Base-by-base conservation (phyloP, 2,329 filamentous ascomycete species). In the Epichloe elymi region DNA sequence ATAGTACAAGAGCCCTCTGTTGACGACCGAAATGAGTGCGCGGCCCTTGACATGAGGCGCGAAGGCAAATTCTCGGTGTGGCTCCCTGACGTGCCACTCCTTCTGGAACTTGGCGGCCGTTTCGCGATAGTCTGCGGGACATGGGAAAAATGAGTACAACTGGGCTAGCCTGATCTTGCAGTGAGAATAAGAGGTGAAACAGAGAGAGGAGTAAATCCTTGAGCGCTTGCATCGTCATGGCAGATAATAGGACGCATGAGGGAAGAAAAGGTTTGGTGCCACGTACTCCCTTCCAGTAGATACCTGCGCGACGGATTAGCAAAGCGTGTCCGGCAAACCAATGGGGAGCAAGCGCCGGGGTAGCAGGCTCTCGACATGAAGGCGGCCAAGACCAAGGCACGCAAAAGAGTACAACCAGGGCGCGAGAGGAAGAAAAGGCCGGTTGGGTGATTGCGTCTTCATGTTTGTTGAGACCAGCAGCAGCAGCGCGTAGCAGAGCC, bases 51-150 rank as follows among this genome's bases (percentile, higher is more conserved):
- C 79, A 67, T 83, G 74, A 61, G 74, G 76, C 63, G 80, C 80
- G 66, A 83, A 84, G 54, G 75, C 71, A 55, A 84, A 77, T 54
- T 81, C 71, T 60, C 74, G 74, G 63, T 83, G 78, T 59, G 80
- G 80, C 65, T 78, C 72, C 60, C 74, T 70, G 57, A 81, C 70
- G 66, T 80, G 75, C 80, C 80, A 84, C 69, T 84, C 80, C 64
- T 83, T 82, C 61, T 83, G 79, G 58, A 84, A 78, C 63, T 81
- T 82, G 67, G 78, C 75, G 50, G 80, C 80, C 42, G 80, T 82
- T 65, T 83, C 80, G 67, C 76, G 75, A 70, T 82, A 84, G 70
- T 82, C 80, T 83, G 70, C 49, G 53, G 53, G 44, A 53, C 48
- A 53, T 39, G 33, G 5, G 6, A 17, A 36, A 15, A 33, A 39